A percentile compares a stretch with the other conserved stretches of the same genome.
Evolutionary conservation across 129 eudicot genomes (phyloP).

Genomic region (Centrapalus pauciflorus): DNA sequence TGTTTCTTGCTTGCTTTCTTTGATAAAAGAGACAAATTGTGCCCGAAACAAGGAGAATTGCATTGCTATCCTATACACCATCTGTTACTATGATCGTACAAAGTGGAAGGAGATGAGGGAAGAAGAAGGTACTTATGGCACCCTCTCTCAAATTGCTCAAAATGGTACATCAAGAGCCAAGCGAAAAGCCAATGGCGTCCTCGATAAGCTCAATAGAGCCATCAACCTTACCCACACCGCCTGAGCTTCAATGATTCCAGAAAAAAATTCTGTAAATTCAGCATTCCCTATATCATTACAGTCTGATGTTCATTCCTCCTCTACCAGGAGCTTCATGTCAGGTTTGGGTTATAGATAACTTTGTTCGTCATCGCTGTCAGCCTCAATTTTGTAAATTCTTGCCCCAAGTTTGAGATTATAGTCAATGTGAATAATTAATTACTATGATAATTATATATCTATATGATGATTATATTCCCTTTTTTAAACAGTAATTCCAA

Average conservation of each 20-base stretch:
- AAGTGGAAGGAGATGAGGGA: constrained; percentile 85
- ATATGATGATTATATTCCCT: constrained; percentile 15
- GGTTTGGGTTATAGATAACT: constrained; percentile 30
- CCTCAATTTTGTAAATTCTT: constrained; percentile 50
- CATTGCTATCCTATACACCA: constrained; percentile 59
- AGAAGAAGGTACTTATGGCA: constrained; percentile 60
- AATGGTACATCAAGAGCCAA: constrained; percentile 94
- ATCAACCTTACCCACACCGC: constrained; percentile 85
- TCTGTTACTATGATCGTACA: constrained; percentile 70
- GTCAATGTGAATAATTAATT: constrained; percentile 66
- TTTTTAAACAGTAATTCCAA: background rate
- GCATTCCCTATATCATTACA: constrained; percentile 7
- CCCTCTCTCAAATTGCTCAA: constrained; percentile 76
- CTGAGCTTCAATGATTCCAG: constrained; percentile 25
- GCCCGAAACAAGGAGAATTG: constrained; percentile 82
- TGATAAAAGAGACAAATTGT: constrained; percentile 67
- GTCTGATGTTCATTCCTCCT: too few species aligned
- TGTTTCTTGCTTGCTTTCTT: constrained; percentile 58
- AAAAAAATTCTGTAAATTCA: constrained; percentile 64
- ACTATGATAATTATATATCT: constrained; percentile 8
- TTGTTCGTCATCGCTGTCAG: constrained; percentile 24
- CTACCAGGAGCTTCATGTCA: constrained; percentile 7
- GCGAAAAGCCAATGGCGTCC: constrained; percentile 87
- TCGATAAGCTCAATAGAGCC: constrained; percentile 69
- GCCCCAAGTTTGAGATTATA: constrained; percentile 40